Conservation (phyloP, 139 green algal genomes). For the Tetraselmis chui region DNA sequence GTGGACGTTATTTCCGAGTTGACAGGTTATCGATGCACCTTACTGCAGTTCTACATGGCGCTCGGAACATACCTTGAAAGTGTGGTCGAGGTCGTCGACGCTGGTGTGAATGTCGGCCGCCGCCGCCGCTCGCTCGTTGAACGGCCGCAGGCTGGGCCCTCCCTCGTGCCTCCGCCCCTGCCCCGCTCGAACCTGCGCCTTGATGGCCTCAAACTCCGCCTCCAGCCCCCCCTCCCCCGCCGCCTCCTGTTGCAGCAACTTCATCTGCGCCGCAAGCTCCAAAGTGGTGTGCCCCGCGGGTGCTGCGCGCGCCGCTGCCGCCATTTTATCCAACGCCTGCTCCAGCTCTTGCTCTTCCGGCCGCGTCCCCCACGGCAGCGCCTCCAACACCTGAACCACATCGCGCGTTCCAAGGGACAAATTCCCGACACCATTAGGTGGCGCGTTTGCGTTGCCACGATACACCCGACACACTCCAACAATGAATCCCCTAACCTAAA, state of each 20-base stretch:
- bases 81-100: background rate
- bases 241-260: background rate
- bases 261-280: background rate
- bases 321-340: background rate
- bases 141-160: background rate
- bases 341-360: background rate
- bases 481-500: too few species aligned
- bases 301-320: too few species aligned
- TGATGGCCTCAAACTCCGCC: background rate
- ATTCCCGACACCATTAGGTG: too few species aligned
- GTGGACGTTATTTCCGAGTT: too few species aligned
- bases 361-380: background rate
- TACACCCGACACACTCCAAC: too few species aligned
- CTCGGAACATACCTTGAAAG: too few species aligned
- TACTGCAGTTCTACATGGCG: too few species aligned
- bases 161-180: too few species aligned
- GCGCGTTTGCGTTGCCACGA: too few species aligned
- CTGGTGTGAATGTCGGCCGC: background rate
- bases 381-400: background rate
- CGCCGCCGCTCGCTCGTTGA: background rate
- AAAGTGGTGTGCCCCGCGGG: background rate
- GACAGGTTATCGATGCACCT: too few species aligned
- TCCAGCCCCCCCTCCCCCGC: background rate
- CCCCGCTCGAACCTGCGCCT: background rate
- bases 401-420: too few species aligned